Conservation (phyloP, 2,329 filamentous ascomycete species). For the Cryoendolithus antarcticus region DNA sequence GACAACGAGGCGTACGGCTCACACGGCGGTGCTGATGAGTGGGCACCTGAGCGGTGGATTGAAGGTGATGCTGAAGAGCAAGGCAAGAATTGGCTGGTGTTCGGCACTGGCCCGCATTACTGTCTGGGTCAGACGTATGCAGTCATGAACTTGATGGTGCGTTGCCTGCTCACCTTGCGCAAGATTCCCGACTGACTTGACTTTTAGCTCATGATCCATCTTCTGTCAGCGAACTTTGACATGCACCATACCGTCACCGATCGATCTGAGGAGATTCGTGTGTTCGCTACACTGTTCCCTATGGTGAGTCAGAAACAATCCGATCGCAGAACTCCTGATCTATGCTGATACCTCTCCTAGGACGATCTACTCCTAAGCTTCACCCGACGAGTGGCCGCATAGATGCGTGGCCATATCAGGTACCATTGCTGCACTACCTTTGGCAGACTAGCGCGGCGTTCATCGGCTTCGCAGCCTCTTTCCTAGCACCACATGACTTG, state of each 20-base stretch:
- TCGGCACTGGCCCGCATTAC: constrained; percentile 91
- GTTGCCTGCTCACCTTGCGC: constrained; percentile 1
- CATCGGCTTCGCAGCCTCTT: too few relatives aligned
- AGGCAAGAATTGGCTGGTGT: constrained; percentile 93
- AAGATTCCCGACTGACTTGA: background rate
- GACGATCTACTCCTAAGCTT: constrained; percentile 8
- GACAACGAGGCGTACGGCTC: constrained; percentile 87
- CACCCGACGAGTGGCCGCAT: constrained; percentile 4
- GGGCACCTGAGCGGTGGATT: constrained; percentile 86
- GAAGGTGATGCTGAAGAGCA: constrained; percentile 78
- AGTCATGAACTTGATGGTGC: constrained; percentile 63
- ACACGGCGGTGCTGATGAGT: constrained; percentile 78
- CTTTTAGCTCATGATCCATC: constrained; percentile 46
- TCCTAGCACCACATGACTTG: too few relatives aligned
- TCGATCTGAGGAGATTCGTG: constrained; percentile 84
- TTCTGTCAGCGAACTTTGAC: constrained; percentile 35
- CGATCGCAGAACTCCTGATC: background rate
- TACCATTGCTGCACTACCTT: too few relatives aligned
- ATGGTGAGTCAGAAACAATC: constrained; percentile 48
- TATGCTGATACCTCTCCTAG: constrained; percentile 2
- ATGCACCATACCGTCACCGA: constrained; percentile 84
- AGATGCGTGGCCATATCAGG: too few relatives aligned
- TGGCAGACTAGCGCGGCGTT: too few relatives aligned
- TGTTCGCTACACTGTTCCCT: constrained; percentile 97
- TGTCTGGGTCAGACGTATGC: constrained; percentile 91